phyloP scores from a whole-genome alignment of 306 rosid genomes.

The Malus sylvestris region DNA sequence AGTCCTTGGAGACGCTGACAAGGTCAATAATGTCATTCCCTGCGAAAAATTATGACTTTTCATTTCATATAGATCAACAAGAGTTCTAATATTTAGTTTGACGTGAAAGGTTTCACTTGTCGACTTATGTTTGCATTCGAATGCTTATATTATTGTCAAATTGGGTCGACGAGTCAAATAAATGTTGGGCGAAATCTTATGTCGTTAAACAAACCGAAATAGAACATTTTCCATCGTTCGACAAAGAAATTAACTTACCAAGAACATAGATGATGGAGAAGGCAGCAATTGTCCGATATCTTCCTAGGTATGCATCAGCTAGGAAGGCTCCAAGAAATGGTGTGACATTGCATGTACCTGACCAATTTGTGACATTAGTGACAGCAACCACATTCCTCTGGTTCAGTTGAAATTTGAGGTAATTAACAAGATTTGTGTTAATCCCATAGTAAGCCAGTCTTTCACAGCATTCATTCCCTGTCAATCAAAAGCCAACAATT shows the following conservation, averaged over 20 bases:
- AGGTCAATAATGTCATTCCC: constrained; percentile 21
- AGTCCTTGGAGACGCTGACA: constrained; percentile 16
- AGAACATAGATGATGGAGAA: constrained; percentile 16
- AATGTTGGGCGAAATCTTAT: background rate
- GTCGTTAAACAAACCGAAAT: background rate
- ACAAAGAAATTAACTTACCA: constrained; percentile 4
- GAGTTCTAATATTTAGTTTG: background rate
- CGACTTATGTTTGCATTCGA: background rate
- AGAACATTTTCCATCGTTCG: background rate
- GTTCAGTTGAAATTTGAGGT: constrained; percentile 13
- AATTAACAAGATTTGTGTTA: constrained; percentile 14
- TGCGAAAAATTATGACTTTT: background rate
- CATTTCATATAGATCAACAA: background rate
- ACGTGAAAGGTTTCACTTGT: background rate
- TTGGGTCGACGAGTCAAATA: background rate
- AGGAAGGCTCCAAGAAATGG: constrained; percentile 26
- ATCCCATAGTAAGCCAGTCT: constrained; percentile 21
- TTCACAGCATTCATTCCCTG: constrained; percentile 21
- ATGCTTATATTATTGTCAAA: too few species aligned
- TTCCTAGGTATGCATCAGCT: constrained; percentile 24
- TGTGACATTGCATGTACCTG: constrained; percentile 16
- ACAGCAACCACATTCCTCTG: constrained; percentile 16
- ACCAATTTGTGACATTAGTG: constrained; percentile 21
- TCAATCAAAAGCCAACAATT: background rate
- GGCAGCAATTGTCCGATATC: constrained; percentile 19